Evolutionary conservation across 352 stramenopile species (phyloP), one percentile per base, ranked within the genome.

Genomic region (Globisporangium viniferum): DNA sequence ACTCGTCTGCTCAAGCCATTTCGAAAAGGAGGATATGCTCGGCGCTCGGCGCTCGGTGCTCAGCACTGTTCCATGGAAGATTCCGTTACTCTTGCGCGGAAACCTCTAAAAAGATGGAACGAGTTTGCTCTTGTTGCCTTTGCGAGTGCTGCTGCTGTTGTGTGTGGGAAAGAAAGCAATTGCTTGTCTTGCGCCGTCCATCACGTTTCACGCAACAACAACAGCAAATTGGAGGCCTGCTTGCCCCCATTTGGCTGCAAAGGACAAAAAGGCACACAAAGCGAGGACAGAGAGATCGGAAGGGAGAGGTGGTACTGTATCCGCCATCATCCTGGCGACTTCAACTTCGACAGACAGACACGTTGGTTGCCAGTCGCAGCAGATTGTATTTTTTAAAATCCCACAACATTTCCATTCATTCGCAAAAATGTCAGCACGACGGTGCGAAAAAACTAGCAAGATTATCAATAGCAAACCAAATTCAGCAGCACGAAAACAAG

Each of bases 31-130:
- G 22, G 62, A 67, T 59, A 15, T 24, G 24, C 24, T 24, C 24
- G 24, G 24, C 24, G 24, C 24, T 24, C 24, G 24, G 24, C 24
- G 24, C 24, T 24, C 24, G 24, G 24, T 24, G 24, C 24, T 24
- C 24, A 24, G 24, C 18, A 20, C 41, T 64, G 48, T 69, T 77
- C 66, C 62, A 35, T 77, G 62, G 73, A 80, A 80, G 68, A 77
- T 80, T 80, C 71, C 54, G 73, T 77, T 80, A 60, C 71, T 31
- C 51, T 64, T 54, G 18, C 27, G 35, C 41, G 53, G 55, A 62
- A 69, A 69, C 22, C 41, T 39, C 39, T 4, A 20, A 67, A 67
- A 67, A 29, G 29, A 67, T 67, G 36, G 62, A 67, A 67, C 29
- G 22, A 29, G 22, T 7, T 33, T 33, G 31, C 10, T 14, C 12